Percentiles rank a stretch among this genome's conserved stretches.
These are phyloP conservation scores for Tricholoma hemisulphureum DNA, from an alignment of 768 basidiomycete species.

Conservation along the genomic window DNA sequence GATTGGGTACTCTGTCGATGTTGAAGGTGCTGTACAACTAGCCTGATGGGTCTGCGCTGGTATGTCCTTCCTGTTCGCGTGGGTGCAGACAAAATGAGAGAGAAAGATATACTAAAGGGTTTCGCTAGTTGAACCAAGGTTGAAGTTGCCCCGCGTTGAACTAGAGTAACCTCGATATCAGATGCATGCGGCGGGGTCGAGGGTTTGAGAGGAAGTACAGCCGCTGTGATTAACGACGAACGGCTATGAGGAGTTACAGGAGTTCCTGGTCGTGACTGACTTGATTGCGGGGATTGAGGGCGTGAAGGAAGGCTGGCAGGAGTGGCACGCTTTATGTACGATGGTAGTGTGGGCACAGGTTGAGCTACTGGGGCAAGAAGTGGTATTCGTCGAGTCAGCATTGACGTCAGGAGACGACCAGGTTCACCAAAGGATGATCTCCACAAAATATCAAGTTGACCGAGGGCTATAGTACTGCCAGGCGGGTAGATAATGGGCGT, in stretches of 20 bases:
- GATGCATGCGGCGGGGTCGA: constrained; percentile 22
- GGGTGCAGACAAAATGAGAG: constrained; percentile 49
- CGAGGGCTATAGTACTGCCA: constrained; percentile 75
- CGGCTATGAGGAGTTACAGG: constrained; percentile 47
- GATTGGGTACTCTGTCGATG: constrained; percentile 31
- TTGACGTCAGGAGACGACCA: constrained; percentile 84
- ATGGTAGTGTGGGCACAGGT: constrained; percentile 71
- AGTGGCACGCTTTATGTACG: constrained; percentile 64
- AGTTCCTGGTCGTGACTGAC: constrained; percentile 53
- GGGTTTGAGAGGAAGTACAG: constrained; percentile 29
- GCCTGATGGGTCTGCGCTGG: constrained; percentile 40
- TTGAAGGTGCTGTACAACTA: constrained; percentile 69
- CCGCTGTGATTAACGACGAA: constrained; percentile 37
- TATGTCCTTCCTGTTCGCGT: constrained; percentile 33
- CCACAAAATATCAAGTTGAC: constrained; percentile 90
- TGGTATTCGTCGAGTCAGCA: constrained; percentile 80
- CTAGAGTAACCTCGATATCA: constrained; percentile 58
- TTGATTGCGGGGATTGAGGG: constrained; percentile 57
- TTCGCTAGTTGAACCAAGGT: constrained; percentile 47
- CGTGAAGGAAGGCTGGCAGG: constrained; percentile 44
- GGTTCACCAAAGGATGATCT: constrained; percentile 81
- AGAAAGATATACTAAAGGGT: constrained; percentile 58
- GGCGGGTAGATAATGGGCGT: constrained; percentile 54
- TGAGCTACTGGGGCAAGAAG: constrained; percentile 42
- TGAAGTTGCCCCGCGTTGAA: constrained; percentile 50